A percentile compares a stretch with the other conserved stretches of the same genome.
These are phyloP conservation scores for Cyclotella kingstonii DNA, from an alignment of 108 stramenopile genomes.

Conservation along the genomic window DNA sequence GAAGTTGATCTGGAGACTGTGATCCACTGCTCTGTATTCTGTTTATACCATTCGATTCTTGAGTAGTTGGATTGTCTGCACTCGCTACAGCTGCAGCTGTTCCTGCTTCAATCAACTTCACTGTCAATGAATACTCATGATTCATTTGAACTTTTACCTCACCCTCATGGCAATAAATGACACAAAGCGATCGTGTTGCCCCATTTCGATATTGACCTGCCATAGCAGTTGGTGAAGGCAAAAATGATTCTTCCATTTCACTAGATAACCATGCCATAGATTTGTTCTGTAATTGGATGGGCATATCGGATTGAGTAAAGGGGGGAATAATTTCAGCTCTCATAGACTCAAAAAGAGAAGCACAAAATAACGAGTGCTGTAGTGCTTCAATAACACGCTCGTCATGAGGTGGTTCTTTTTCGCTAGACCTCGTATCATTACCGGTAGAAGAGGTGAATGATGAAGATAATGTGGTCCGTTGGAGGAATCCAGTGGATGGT, in stretches of 20 bases:
- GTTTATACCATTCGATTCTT: neutral
- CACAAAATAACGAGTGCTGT: conserved; percentile 86
- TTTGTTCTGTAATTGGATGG: conserved; percentile 18
- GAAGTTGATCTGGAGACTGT: conserved; percentile 58
- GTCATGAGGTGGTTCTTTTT: conserved; percentile 32
- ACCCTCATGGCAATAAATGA: conserved; percentile 84
- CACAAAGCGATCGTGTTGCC: conserved; percentile 48
- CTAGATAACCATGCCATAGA: conserved; percentile 68
- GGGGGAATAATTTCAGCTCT: conserved; percentile 61
- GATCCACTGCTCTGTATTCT: conserved; percentile 56
- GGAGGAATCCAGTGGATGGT: conserved; percentile 65
- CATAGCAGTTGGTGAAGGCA: conserved; percentile 69
- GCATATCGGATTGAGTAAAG: conserved; percentile 19
- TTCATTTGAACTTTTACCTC: conserved; percentile 87
- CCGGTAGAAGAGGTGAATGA: conserved; percentile 19
- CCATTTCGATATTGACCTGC: conserved; percentile 42
- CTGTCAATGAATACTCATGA: conserved; percentile 74
- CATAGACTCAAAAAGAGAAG: conserved; percentile 85
- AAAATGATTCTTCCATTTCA: conserved; percentile 73
- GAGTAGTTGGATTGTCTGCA: neutral
- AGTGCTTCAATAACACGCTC: conserved; percentile 70
- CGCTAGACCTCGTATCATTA: neutral
- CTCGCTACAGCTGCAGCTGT: conserved; percentile 32
- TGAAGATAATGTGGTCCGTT: conserved; percentile 64
- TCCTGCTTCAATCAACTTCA: conserved; percentile 79